Evolutionary conservation across 192 early-diverging fungal species (phyloP).

Genomic region (Neocallimastix lanati): DNA sequence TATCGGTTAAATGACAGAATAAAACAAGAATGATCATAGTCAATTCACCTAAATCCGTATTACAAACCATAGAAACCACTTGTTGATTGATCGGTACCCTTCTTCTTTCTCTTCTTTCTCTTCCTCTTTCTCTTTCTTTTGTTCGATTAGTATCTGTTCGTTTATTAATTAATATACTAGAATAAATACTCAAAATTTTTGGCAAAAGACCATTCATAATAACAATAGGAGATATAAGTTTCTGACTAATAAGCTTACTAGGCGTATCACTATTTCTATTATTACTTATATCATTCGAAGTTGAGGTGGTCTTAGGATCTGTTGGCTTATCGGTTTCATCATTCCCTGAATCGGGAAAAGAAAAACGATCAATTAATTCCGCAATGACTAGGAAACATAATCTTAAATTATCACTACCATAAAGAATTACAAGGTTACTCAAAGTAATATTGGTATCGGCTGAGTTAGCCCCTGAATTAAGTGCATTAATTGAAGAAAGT

Average conservation of each 20-base stretch:
- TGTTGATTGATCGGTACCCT: background rate
- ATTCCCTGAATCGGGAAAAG: background rate
- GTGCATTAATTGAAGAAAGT: background rate
- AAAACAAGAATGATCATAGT: background rate
- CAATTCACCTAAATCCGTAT: background rate
- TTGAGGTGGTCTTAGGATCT: no score
- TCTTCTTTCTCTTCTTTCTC: background rate
- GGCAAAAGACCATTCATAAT: background rate
- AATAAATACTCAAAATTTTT: background rate
- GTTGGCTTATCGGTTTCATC: no score
- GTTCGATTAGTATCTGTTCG: no score
- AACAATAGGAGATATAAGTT: background rate
- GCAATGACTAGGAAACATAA: constrained; percentile 14
- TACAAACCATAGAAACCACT: no score
- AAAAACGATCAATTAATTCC: constrained; percentile 17
- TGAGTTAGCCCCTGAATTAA: background rate
- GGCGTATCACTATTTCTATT: no score
- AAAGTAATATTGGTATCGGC: background rate
- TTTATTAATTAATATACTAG: background rate
- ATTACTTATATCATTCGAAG: no score
- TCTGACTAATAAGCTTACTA: background rate
- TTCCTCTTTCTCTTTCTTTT: background rate
- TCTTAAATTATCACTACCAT: constrained; percentile 11
- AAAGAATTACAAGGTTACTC: background rate
- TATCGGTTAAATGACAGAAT: background rate